Evolutionary conservation across 2,329 filamentous ascomycete genomes (phyloP).

Genomic region (Phyllosticta paracitricarpa): DNA sequence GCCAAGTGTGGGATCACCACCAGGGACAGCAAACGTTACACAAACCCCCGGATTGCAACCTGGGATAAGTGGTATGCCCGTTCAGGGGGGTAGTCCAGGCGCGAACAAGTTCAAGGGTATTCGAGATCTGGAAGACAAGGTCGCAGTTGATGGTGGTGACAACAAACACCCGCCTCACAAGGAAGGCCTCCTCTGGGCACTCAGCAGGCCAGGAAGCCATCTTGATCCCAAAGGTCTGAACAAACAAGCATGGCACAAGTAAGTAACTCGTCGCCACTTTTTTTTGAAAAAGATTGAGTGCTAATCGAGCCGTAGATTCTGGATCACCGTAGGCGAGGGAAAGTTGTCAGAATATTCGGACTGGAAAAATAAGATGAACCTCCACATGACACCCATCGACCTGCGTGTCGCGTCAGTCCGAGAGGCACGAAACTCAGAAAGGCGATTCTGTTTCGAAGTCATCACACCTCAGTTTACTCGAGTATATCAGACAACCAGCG

Average conservation of each 20-base stretch:
- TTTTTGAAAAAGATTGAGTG: not conserved
- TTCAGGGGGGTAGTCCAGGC: slow-evolving; percentile 20
- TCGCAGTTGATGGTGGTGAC: slow-evolving; percentile 37
- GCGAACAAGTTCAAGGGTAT: slow-evolving; percentile 73
- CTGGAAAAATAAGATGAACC: slow-evolving; percentile 93
- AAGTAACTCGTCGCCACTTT: slow-evolving; percentile 30
- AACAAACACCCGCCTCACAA: slow-evolving; percentile 60
- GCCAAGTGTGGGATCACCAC: slow-evolving; percentile 10
- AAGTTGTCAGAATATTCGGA: slow-evolving; percentile 98
- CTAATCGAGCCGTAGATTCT: slow-evolving; percentile 57
- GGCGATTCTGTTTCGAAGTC: slow-evolving; percentile 95
- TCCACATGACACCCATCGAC: slow-evolving; percentile 98
- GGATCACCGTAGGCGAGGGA: slow-evolving; percentile 95
- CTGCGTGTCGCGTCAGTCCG: slow-evolving; percentile 92
- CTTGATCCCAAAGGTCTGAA: slow-evolving; percentile 92
- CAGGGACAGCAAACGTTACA: slow-evolving; percentile 12
- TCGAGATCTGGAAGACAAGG: slow-evolving; percentile 81
- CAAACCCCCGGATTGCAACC: slow-evolving; percentile 12
- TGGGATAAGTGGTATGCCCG: slow-evolving; percentile 16
- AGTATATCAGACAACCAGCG: slow-evolving; percentile 94
- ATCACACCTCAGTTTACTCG: slow-evolving; percentile 94
- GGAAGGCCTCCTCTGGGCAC: slow-evolving; percentile 87
- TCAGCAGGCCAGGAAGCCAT: slow-evolving; percentile 86
- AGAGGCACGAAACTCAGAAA: slow-evolving; percentile 87
- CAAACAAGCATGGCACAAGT: slow-evolving; percentile 99